Conservation (phyloP, 2,329 filamentous ascomycete genomes). For the Laburnicola sp. region DNA sequence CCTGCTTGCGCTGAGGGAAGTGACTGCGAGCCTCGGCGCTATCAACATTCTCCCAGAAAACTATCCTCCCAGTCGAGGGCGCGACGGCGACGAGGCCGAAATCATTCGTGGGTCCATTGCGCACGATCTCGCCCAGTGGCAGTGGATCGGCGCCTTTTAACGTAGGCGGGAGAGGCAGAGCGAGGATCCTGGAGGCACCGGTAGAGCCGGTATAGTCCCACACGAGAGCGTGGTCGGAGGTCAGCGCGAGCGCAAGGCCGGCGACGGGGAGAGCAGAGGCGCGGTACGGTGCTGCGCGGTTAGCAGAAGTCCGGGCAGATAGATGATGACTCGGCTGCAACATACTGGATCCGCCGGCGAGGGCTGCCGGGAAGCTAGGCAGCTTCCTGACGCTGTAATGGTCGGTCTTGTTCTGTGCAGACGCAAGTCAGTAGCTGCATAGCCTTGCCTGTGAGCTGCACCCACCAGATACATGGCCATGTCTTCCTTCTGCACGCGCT, state of each 20-base stretch:
- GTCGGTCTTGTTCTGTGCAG: constrained; percentile 72
- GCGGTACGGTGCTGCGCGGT: constrained; percentile 39
- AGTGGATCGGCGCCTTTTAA: constrained; percentile 71
- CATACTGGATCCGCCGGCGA: constrained; percentile 70
- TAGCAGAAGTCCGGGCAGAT: constrained; percentile 16
- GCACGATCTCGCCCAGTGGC: constrained; percentile 81
- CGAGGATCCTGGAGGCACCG: constrained; percentile 72
- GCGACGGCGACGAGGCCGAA: constrained; percentile 86
- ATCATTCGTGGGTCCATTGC: constrained; percentile 74
- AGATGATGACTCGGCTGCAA: constrained; percentile 18
- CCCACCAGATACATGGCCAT: constrained; percentile 67
- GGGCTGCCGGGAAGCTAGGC: constrained; percentile 76
- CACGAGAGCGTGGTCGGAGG: constrained; percentile 78
- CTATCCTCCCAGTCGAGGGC: constrained; percentile 79
- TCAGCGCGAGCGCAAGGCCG: constrained; percentile 76
- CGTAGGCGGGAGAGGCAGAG: constrained; percentile 75
- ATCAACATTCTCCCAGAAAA: constrained; percentile 95
- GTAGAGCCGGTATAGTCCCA: constrained; percentile 77
- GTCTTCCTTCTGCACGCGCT: constrained; percentile 68
- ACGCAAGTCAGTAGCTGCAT: constrained; percentile 15
- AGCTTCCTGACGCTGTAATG: constrained; percentile 86
- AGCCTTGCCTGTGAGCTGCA: constrained; percentile 10
- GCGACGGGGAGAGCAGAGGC: constrained; percentile 60
- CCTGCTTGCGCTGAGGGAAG: constrained; percentile 78
- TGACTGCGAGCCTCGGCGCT: constrained; percentile 82